Base-by-base conservation (phyloP, 2,329 filamentous ascomycete genomes). In the Epichloe sylvatica region DNA sequence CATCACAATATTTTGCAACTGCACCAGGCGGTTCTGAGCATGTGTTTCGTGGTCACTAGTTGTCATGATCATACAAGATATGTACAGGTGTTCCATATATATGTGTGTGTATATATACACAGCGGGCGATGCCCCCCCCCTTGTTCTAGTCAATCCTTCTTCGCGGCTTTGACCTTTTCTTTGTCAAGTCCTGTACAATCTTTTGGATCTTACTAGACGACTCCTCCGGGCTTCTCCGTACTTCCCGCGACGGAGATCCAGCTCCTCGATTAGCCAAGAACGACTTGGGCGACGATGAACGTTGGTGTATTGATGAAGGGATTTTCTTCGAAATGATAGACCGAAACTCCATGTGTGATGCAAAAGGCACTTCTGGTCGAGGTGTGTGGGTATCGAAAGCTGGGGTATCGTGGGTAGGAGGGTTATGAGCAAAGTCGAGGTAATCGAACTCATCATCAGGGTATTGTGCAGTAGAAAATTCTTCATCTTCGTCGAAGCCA, bases 171-270 rank as follows among this genome's bases (percentile, higher is more conserved):
- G 65, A 63, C 59, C 70, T 68, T 52, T 64, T 66, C 57, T 70
- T 65, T 47, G 58, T 54, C 25, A 62, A 54, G 53, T 74, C 71
- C 50, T 67, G 59, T 51, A 62, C 59, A 49, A 68, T 59, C 58
- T 77, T 77, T 53, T 72, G 71, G 55, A 77, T 67, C 54, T 70
- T 72, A 49, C 71, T 70, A 38, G 67, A 53, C 50, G 64, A 59
- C 58, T 72, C 67, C 45, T 73, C 72, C 34, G 70, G 72, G 62
- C 70, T 72, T 54, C 70, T 69, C 56, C 70, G 64, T 51, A 67
- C 64, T 45, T 65, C 59, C 48, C 54, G 58, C 19, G 51, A 43
- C 17, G 49, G 51, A 34, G 49, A 51, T 50, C 55, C 56, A 51
- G 58, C 54, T 50, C 56, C 56, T 56, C 61, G 63, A 52, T 56